Evolutionary conservation across 2,329 filamentous ascomycete genomes (phyloP), one percentile per base, ranked within the genome.

Genomic region (Scorias spongiosa): DNA sequence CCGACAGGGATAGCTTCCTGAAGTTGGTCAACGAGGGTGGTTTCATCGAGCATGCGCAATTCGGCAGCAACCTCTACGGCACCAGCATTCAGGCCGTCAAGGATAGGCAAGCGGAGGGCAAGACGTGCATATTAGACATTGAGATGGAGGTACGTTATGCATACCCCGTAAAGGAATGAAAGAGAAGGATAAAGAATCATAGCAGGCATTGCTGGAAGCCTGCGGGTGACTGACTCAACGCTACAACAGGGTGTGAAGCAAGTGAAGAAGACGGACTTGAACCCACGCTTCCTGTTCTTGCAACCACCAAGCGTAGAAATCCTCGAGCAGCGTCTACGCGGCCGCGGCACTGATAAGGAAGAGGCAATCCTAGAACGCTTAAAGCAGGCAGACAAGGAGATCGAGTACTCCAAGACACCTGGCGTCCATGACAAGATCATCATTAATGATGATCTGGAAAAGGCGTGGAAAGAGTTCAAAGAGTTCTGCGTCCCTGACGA

Each of bases 41-140:
- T 10, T 94, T 95, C 63, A 80, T 94, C 49, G 88, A 95, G 71
- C 77, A 83, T 67, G 88, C 88, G 44, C 69, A 81, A 61, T 95
- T 94, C 62, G 80, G 86, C 36, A 80, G 78, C 44, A 94, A 95
- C 66, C 69, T 77, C 57, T 95, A 95, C 66, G 88, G 88, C 45
- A 94, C 87, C 5, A 84, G 78, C 60, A 79, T 85, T 57, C 71
- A 74, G 63, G 85, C 85, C 26, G 85, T 94, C 49, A 74, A 80
- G 62, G 77, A 84, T 56, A 79, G 88, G 61, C 74, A 74, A 2
- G 74, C 76, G 48, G 76, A 80, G 65, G 72, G 72, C 39, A 76
- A 77, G 64, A 81, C 79, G 14, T 89, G 88, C 48, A 78, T 95
- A 40, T 68, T 95, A 53, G 89, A 96, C 62, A 96, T 95, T 59